Evolutionary conservation across 2,329 filamentous ascomycete genomes (phyloP), one percentile per base, ranked within the genome.

Genomic region (Coniochaeta sp.): DNA sequence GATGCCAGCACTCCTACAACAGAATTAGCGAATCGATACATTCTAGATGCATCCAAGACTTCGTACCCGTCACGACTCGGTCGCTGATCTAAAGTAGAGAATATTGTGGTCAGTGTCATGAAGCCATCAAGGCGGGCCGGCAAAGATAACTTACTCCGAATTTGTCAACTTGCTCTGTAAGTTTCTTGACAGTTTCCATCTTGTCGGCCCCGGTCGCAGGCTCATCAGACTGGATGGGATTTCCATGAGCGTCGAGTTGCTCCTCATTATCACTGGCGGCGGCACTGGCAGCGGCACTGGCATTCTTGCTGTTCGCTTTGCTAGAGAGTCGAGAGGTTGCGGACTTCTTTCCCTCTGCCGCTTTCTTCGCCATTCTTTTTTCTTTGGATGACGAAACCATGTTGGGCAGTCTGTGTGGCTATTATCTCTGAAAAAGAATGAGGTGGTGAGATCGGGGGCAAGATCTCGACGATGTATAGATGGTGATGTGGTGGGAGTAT

Each of bases 101-200:
- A n/a, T n/a, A n/a, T n/a, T n/a, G 38, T 40, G 38, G n/a, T 40
- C 4, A 40, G 38, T 16, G n/a, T n/a, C 16, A 16, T 17, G 36
- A 38, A 17, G 12, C 12, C 16, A 38, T 16, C 36, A 8, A 40
- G 38, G 4, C 17, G 38, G n/a, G 38, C 17, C 16, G 17, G 16
- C 95, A 76, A 95, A 90, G 78, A 99, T 95, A 16, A 95, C 43
- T 98, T 66, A 99, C 83, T 71, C 95, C 95, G 74, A 96, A 86
- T 79, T 96, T 90, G 79, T 99, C 95, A 84, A 96, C 89, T 80
- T 99, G 96, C 59, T 93, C 83, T 52, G 90, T 88, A 67, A 99
- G 84, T 74, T 92, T 92, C 80, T 92, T 89, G 66, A 97, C 88
- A 72, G 89, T 89, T 67, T 89, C 87, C 75, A 88, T 77, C 80